Percentiles rank a stretch among this genome's conserved stretches.
Evolutionary conservation across 2,329 filamentous ascomycete genomes (phyloP).

Genomic region (Colletotrichum filicis): DNA sequence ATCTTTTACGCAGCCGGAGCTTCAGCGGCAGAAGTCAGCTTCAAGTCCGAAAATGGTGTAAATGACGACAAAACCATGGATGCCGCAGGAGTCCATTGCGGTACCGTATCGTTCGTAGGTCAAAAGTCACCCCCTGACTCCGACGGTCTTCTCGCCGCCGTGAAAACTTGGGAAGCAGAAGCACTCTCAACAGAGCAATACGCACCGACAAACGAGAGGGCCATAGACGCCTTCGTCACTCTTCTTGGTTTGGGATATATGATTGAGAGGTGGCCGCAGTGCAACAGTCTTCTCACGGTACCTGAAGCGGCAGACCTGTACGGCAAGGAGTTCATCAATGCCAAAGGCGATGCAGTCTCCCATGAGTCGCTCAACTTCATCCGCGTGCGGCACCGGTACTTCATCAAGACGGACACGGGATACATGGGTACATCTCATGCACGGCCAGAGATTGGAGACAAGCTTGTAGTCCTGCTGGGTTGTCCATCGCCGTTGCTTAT

Average conservation of each 20-base stretch:
- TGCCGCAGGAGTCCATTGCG: neutral
- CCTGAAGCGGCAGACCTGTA: neutral
- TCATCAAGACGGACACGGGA: neutral
- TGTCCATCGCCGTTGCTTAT: neutral
- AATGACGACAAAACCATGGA: neutral
- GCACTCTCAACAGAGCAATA: neutral
- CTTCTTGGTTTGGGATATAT: neutral
- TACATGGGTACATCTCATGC: slow-evolving; percentile 1
- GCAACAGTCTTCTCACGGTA: neutral
- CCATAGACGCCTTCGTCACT: neutral
- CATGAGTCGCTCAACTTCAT: slow-evolving; percentile 3
- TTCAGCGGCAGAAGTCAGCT: neutral
- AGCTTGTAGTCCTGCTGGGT: neutral
- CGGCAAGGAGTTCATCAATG: neutral
- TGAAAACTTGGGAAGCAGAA: neutral
- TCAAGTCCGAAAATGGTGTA: neutral
- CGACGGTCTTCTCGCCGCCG: neutral
- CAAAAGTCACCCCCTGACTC: neutral
- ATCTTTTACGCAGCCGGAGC: neutral
- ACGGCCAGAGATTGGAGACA: neutral
- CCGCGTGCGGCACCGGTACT: neutral
- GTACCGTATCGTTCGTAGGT: neutral
- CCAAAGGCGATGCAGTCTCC: neutral
- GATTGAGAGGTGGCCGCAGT: slow-evolving; percentile 5
- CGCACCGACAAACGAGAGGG: neutral